phyloP scores from a whole-genome alignment of 257 asterid species.

The Hygrophila difformis region DNA sequence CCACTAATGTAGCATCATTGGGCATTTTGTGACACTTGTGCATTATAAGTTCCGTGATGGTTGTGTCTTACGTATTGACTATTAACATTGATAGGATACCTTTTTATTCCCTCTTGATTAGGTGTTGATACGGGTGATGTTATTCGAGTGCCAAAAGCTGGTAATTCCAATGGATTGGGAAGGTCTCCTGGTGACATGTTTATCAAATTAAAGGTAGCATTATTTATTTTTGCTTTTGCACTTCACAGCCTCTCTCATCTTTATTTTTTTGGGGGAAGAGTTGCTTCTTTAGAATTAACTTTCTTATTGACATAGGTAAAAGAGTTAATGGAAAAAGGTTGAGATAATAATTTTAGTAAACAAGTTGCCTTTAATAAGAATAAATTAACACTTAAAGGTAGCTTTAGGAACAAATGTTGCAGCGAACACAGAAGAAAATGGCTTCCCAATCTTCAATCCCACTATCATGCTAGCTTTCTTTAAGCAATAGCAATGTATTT shows the following conservation, averaged over 20 bases:
- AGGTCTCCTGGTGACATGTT: conserved; percentile 56
- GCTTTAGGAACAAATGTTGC: neutral
- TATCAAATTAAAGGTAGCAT: conserved; percentile 61
- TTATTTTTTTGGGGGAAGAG: too few relatives aligned
- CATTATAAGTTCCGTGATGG: neutral
- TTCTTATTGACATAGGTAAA: too few relatives aligned
- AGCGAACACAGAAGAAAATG: neutral
- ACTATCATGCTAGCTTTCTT: too few relatives aligned
- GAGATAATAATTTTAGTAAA: neutral
- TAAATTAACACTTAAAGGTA: neutral
- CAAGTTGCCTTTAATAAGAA: too few relatives aligned
- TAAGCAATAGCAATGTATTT: too few relatives aligned
- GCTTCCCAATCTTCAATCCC: neutral
- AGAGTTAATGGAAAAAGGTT: too few relatives aligned
- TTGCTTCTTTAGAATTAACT: too few relatives aligned
- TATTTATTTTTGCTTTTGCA: too few relatives aligned
- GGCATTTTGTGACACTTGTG: conserved; percentile 7
- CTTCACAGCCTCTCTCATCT: too few relatives aligned
- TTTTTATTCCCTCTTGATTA: conserved; percentile 21
- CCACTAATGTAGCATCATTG: neutral
- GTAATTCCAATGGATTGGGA: conserved; percentile 69
- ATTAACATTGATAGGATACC: too few relatives aligned
- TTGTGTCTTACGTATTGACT: too few relatives aligned
- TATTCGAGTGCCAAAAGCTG: conserved; percentile 74
- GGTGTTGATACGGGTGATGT: conserved; percentile 86